These are phyloP conservation scores for Cercospora beticola DNA, from an alignment of 2,329 filamentous ascomycete genomes.

Conservation along the genomic window DNA sequence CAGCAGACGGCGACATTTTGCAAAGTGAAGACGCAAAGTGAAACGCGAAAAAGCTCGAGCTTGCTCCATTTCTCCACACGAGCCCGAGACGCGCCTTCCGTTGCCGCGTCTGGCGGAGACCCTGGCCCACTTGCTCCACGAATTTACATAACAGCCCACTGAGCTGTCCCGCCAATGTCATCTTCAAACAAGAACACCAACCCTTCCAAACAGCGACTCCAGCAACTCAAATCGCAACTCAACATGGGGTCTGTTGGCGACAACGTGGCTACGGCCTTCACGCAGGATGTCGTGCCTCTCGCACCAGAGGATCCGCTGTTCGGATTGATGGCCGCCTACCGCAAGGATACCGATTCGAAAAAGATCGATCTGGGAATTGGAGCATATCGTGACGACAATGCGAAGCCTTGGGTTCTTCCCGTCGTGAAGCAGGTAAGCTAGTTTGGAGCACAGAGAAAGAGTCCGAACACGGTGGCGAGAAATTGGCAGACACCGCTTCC, in stretches of 20 bases:
- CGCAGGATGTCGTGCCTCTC: constrained; percentile 31
- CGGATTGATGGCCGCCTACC: constrained; percentile 84
- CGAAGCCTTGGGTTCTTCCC: constrained; percentile 95
- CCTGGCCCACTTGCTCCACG: neutral
- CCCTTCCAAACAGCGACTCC: constrained; percentile 41
- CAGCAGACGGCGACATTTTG: neutral
- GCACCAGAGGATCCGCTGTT: constrained; percentile 95
- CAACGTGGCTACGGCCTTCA: constrained; percentile 28
- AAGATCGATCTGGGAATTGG: constrained; percentile 96
- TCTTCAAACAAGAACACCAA: constrained; percentile 7
- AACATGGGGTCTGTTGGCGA: constrained; percentile 24
- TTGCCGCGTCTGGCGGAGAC: neutral
- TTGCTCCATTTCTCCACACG: constrained; percentile 5
- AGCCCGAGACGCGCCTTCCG: constrained; percentile 1
- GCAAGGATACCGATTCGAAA: constrained; percentile 69
- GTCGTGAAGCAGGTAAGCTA: constrained; percentile 86
- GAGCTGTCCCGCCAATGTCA: constrained; percentile 24
- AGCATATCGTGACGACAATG: constrained; percentile 90
- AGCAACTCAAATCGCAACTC: constrained; percentile 31
- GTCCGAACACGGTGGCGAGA: neutral
- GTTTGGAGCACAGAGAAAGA: neutral
- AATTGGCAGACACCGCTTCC: neutral
- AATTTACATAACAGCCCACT: constrained; percentile 6
- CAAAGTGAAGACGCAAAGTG: neutral
- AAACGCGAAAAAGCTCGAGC: neutral